Percentiles rank a stretch among this genome's conserved stretches.
Evolutionary conservation across 805 yeast species (phyloP).

Genomic region (Ogataea degrootiae): DNA sequence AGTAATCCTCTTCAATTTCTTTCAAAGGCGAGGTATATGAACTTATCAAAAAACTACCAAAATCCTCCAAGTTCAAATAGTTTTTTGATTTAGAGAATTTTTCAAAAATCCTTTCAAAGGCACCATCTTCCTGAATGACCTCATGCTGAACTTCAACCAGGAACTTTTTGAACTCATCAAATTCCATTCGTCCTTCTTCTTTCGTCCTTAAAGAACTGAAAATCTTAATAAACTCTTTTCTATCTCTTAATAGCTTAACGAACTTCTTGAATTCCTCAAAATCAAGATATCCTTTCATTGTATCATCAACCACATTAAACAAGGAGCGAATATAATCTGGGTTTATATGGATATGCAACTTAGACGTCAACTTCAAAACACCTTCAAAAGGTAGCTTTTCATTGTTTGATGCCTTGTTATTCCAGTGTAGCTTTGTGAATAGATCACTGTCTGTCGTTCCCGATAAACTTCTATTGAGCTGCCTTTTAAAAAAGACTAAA

Average conservation of each 20-base stretch:
- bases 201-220: constrained; percentile 23
- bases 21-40: constrained; percentile 24
- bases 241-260: constrained; percentile 58
- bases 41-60: constrained; percentile 30
- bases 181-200: constrained; percentile 18
- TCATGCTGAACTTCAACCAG: constrained; percentile 46
- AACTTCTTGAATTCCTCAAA: constrained; percentile 74
- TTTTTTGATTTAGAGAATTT: constrained; percentile 29
- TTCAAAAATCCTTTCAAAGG: constrained; percentile 31
- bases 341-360: constrained; percentile 71
- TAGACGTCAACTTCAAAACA: constrained; percentile 56
- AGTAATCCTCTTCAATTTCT: constrained; percentile 34
- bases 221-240: constrained; percentile 56
- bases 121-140: constrained; percentile 18
- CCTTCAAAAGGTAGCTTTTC: constrained; percentile 57
- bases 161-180: constrained; percentile 38
- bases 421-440: constrained; percentile 59
- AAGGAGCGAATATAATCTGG: constrained; percentile 40
- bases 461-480: constrained; percentile 57
- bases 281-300: constrained; percentile 46
- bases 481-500: constrained; percentile 53
- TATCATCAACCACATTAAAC: constrained; percentile 52
- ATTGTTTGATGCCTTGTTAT: constrained; percentile 31
- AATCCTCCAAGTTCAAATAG: constrained; percentile 22
- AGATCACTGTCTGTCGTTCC: constrained; percentile 36